Evolutionary conservation across 768 basidiomycete species (phyloP), one percentile per base, ranked within the genome.

Genomic region (Mycena rosella): DNA sequence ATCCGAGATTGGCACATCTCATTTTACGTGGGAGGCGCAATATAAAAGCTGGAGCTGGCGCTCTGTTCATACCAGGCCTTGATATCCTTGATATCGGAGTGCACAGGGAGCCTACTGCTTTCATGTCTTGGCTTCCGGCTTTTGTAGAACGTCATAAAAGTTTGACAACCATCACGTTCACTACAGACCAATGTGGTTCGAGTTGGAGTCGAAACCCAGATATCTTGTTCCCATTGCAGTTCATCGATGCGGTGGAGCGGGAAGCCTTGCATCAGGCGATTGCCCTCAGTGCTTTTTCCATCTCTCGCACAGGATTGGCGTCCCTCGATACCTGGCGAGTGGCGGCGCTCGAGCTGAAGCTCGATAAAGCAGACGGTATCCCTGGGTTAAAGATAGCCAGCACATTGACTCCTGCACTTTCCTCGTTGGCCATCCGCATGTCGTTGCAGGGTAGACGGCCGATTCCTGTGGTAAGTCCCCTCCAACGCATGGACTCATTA

Each of bases 271-370:
- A 20, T 26, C 30, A 5, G 44, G 29, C 52, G 1, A 36, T 38
- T 11, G 29, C 14, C 24, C 62, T 63, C 32, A 17, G n/a, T 26
- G 42, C 62, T 14, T 63, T 63, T 22, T 47, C 53, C 18, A 27
- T 63, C 22, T 55, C 54, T 38, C 62, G 44, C 5, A 14, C 36
- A 20, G 18, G 17, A 7, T 7, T 30, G 0, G 27, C 54, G 1
- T 47, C 62, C 10, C 44, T 63, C 10, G 54, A 55, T n/a, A 44
- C 47, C 10, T 63, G 62, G 62, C 44, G 17, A 18, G 53, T 63
- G 4, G 26, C 15, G 8, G 15, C 34, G 24, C 22, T 56, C 30
- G 24, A 55, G 26, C 20, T 63, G 18, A 32, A 0, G 22, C 38
- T 63, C 24, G 6, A 3, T 10, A 36, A 48, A 38, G 9, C 24